Percentiles rank a stretch among this genome's conserved stretches.
phyloP scores from a whole-genome alignment of 495 filamentous ascomycete species.

The Xylaria castorea region DNA sequence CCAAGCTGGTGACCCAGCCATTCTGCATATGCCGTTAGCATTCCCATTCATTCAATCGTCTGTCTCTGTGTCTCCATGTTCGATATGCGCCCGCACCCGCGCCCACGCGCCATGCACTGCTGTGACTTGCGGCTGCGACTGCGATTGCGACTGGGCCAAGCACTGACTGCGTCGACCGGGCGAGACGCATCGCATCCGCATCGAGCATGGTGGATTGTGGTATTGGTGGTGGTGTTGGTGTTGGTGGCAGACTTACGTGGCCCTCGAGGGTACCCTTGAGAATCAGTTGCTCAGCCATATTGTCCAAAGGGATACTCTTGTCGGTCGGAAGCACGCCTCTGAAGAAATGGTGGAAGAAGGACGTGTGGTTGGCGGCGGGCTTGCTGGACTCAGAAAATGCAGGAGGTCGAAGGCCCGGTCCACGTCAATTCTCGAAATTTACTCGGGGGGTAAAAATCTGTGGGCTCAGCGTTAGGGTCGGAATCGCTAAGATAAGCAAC shows the following conservation, averaged over 20 bases:
- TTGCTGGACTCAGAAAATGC: slow-evolving; percentile 31
- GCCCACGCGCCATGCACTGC: background rate
- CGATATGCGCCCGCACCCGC: slow-evolving; percentile 14
- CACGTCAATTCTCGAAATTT: slow-evolving; percentile 33
- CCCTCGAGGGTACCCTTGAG: slow-evolving; percentile 97
- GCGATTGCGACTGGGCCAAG: background rate
- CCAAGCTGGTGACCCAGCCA: slow-evolving; percentile 84
- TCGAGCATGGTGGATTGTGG: background rate
- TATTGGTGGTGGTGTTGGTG: background rate
- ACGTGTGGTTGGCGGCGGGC: slow-evolving; percentile 32
- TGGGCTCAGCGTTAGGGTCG: slow-evolving; percentile 32
- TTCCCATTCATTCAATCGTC: background rate
- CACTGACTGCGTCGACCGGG: background rate
- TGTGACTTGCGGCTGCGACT: background rate
- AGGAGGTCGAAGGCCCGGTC: slow-evolving; percentile 6
- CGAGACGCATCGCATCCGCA: background rate
- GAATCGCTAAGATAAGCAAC: slow-evolving; percentile 31
- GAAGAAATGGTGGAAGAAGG: slow-evolving; percentile 27
- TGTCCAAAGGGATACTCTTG: slow-evolving; percentile 39
- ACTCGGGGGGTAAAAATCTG: slow-evolving; percentile 30
- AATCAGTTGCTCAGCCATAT: slow-evolving; percentile 96
- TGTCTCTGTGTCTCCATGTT: background rate
- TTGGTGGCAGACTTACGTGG: slow-evolving; percentile 63
- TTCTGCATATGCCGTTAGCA: slow-evolving; percentile 46
- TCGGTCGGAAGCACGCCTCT: slow-evolving; percentile 37